phyloP scores from a whole-genome alignment of 495 filamentous ascomycete species.

The Amniculicola lignicola region DNA sequence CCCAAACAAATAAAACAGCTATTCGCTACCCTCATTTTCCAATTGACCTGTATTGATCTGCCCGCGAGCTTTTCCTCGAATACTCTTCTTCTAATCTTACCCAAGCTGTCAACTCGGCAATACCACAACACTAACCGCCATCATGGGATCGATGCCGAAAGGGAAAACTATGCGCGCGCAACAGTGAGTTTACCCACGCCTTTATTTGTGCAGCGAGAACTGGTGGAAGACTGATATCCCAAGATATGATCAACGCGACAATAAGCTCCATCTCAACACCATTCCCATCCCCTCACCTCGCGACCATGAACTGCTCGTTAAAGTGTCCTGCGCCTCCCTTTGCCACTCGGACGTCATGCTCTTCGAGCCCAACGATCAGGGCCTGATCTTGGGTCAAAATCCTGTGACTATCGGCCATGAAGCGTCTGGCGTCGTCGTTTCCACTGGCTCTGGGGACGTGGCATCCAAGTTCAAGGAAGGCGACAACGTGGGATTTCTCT shows the following conservation, averaged over 20 bases:
- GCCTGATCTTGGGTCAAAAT: constrained; percentile 26
- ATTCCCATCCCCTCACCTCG: constrained; percentile 32
- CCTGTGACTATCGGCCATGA: constrained; percentile 38
- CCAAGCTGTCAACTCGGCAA: too few species aligned
- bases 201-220: not conserved
- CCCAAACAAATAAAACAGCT: not conserved
- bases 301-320: constrained; percentile 36
- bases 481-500: constrained; percentile 35
- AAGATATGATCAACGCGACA: constrained; percentile 32
- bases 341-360: constrained; percentile 39
- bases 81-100: not conserved
- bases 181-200: constrained; percentile 4
- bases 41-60: not conserved
- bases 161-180: constrained; percentile 21
- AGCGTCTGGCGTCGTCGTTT: constrained; percentile 30
- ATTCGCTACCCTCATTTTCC: not conserved
- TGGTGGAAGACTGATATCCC: not conserved
- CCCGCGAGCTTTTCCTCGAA: not conserved
- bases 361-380: constrained; percentile 38
- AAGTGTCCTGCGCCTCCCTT: constrained; percentile 35
- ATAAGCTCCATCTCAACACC: constrained; percentile 32
- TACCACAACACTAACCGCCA: not conserved
- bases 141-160: constrained; percentile 7
- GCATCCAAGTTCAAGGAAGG: constrained; percentile 36
- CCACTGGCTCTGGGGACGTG: constrained; percentile 19